Evolutionary conservation across 1,139 yeast genomes (phyloP).

Genomic region (Candida sp.): DNA sequence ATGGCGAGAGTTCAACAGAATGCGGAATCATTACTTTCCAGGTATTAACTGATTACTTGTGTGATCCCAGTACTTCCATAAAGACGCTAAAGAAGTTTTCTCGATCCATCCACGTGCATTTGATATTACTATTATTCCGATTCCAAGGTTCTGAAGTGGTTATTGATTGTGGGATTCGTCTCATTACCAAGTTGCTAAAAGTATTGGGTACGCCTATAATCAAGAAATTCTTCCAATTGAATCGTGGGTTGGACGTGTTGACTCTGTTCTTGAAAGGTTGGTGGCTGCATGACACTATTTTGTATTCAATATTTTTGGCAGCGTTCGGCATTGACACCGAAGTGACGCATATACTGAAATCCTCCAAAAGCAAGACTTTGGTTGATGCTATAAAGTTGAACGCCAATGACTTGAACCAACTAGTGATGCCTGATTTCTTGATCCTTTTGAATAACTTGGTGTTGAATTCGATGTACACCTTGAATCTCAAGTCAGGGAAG

Average conservation of each 20-base stretch:
- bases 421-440: constrained; percentile 45
- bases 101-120: constrained; percentile 63
- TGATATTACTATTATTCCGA: constrained; percentile 63
- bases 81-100: constrained; percentile 52
- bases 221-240: constrained; percentile 51
- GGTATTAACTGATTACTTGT: constrained; percentile 32
- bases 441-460: constrained; percentile 44
- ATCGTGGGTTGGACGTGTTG: constrained; percentile 59
- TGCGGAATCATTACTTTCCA: constrained; percentile 33
- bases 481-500: constrained; percentile 38
- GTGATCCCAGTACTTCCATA: constrained; percentile 35
- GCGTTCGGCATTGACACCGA: constrained; percentile 41
- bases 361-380: constrained; percentile 9
- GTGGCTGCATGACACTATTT: constrained; percentile 48
- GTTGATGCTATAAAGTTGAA: constrained; percentile 13
- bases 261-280: constrained; percentile 46
- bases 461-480: constrained; percentile 34
- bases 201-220: constrained; percentile 52
- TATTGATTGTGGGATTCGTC: constrained; percentile 49
- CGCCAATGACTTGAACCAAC: constrained; percentile 17
- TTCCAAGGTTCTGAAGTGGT: constrained; percentile 37
- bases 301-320: constrained; percentile 39
- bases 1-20: constrained; percentile 27
- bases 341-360: constrained; percentile 1
- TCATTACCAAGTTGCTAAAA: constrained; percentile 54